phyloP scores from a whole-genome alignment of 495 filamentous ascomycete species.

The Talaromyces wortmannii region DNA sequence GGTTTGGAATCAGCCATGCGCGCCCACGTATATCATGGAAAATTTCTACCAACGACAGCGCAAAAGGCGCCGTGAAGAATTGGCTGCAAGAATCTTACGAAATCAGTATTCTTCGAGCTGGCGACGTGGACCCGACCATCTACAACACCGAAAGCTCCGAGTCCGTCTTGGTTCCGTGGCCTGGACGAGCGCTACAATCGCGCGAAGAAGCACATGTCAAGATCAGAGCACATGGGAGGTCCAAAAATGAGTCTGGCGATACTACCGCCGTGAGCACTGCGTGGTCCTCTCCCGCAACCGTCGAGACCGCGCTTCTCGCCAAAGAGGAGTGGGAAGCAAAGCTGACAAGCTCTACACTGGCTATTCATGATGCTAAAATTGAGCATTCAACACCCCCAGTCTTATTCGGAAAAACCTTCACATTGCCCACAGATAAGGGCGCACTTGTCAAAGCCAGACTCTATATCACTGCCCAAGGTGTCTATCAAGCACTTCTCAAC shows the following conservation, averaged over 20 bases:
- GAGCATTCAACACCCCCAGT: conserved; percentile 15
- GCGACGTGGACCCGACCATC: no score
- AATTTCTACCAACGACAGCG: conserved; percentile 9
- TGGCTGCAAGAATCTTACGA: no score
- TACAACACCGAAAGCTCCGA: conserved; percentile 10
- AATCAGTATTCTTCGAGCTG: conserved; percentile 20
- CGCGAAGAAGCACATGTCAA: conserved; percentile 29
- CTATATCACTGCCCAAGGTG: conserved; percentile 37
- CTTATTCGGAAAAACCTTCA: conserved; percentile 19
- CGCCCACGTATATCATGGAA: conserved; percentile 28
- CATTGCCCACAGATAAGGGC: not conserved
- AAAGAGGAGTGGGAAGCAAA: conserved; percentile 30
- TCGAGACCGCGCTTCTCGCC: conserved; percentile 33
- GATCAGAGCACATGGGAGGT: conserved; percentile 22
- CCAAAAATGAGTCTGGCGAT: conserved; percentile 7
- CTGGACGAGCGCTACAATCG: conserved; percentile 29
- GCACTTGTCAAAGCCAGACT: conserved; percentile 13
- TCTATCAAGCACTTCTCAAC: conserved; percentile 39
- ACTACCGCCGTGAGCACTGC: no score
- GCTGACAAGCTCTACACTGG: conserved; percentile 22
- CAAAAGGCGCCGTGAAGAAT: no score
- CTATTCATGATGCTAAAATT: conserved; percentile 1
- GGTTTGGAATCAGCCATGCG: conserved; percentile 19
- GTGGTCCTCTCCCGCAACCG: conserved; percentile 24
- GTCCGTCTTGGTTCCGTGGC: conserved; percentile 45